These are phyloP conservation scores for Nicotiana benthamiana DNA, from an alignment of 257 asterid species.

Conservation along the genomic window DNA sequence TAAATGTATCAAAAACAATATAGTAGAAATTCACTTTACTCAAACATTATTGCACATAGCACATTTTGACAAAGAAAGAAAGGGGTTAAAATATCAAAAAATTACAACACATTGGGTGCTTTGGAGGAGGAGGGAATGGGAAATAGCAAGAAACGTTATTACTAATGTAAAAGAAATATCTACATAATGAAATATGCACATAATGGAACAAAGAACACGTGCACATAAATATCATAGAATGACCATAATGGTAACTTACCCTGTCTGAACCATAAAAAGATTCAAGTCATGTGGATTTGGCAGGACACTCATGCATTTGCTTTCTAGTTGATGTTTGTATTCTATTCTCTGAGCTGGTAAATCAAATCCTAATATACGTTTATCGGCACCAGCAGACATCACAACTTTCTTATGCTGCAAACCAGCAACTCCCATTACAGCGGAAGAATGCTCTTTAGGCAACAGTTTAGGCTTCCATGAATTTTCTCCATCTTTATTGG, in stretches of 20 bases:
- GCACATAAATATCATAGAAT: not conserved
- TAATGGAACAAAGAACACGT: not conserved
- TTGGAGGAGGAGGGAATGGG: not conserved
- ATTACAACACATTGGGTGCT: not conserved
- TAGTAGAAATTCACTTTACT: not conserved
- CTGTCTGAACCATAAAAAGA: constrained; percentile 93
- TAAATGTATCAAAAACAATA: not conserved
- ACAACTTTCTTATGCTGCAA: constrained; percentile 64
- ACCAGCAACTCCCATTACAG: constrained; percentile 94
- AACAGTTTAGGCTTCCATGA: constrained; percentile 57
- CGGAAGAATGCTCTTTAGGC: constrained; percentile 74
- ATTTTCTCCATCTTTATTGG: constrained; percentile 48
- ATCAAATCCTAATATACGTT: constrained; percentile 63
- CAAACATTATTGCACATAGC: not conserved
- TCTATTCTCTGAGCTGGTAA: constrained; percentile 41
- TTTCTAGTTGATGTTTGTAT: constrained; percentile 65
- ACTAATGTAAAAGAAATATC: not conserved
- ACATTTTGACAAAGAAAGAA: not conserved
- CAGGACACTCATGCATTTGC: constrained; percentile 89
- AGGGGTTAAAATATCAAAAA: not conserved
- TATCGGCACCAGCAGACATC: constrained; percentile 86
- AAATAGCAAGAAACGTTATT: not conserved
- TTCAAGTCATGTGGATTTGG: constrained; percentile 87
- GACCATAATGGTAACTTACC: constrained; percentile 32
- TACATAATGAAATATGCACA: not conserved